Conservation (phyloP, 202 grass and related monocot species). For the Setaria italica region DNA sequence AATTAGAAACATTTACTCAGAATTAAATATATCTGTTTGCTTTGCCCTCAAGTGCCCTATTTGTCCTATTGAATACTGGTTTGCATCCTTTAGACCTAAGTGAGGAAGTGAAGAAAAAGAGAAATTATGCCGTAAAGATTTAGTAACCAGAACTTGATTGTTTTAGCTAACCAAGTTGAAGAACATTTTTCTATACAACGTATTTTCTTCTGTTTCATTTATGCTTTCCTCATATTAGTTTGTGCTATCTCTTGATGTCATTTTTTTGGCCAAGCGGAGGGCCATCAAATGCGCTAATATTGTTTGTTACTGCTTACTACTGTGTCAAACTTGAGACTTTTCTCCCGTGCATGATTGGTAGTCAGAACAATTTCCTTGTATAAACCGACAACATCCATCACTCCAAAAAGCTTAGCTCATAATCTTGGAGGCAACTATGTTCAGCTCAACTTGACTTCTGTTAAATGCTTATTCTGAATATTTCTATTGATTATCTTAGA, state of each 20-base stretch:
- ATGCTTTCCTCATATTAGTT: slow-evolving; percentile 18
- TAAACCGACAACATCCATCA: not conserved
- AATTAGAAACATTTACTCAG: not conserved
- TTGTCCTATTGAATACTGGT: not conserved
- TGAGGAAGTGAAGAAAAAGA: not conserved
- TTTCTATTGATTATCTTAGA: not conserved
- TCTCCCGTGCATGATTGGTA: slow-evolving; percentile 14
- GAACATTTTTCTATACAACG: slow-evolving; percentile 1
- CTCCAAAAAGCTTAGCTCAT: not conserved
- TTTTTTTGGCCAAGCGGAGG: not conserved
- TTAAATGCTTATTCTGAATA: not conserved
- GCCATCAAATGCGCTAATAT: not conserved
- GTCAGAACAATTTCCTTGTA: not conserved
- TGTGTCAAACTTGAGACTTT: slow-evolving; percentile 11
- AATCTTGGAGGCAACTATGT: not conserved
- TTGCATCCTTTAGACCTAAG: not conserved
- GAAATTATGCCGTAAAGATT: not conserved
- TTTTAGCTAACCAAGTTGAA: slow-evolving; percentile 23
- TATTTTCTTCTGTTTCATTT: slow-evolving; percentile 10
- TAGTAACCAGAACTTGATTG: not conserved
- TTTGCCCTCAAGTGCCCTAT: not conserved
- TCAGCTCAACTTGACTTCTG: not conserved
- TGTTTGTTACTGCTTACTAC: not conserved
- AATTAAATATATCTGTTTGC: not conserved
- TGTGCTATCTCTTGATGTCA: not conserved